phyloP scores from a whole-genome alignment of 2,329 filamentous ascomycete species.

The Daldinia sp. region DNA sequence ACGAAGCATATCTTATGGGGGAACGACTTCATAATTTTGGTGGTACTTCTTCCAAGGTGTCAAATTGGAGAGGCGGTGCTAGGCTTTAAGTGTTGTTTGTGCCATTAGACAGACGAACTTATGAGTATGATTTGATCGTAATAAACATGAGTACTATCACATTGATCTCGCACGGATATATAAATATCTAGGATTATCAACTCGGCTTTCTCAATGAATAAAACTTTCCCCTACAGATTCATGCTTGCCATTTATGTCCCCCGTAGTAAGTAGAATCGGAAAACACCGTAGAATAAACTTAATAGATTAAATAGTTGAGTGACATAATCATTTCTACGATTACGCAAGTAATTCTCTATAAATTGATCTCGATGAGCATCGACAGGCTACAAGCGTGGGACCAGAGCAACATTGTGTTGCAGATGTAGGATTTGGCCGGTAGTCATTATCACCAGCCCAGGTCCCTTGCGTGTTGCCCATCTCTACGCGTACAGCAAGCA shows the following conservation, averaged over 20 bases:
- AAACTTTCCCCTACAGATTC: too few species aligned
- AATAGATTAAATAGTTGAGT: too few species aligned
- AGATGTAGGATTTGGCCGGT: constrained; percentile 13
- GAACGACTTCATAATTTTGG: constrained; percentile 91
- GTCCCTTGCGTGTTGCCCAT: background rate
- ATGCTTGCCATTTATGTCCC: too few species aligned
- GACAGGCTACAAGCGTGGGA: background rate
- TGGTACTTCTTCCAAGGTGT: constrained; percentile 39
- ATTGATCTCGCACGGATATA: background rate
- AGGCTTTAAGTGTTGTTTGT: constrained; percentile 31
- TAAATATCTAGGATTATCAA: too few species aligned
- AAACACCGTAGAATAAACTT: background rate
- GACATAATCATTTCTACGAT: background rate
- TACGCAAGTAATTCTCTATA: background rate
- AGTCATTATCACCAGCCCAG: background rate
- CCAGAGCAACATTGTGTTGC: constrained; percentile 17
- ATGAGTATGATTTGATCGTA: constrained; percentile 7
- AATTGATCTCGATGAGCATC: background rate
- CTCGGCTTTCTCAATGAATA: too few species aligned
- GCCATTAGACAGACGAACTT: background rate
- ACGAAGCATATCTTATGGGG: constrained; percentile 96
- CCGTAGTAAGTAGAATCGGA: too few species aligned
- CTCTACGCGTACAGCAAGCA: background rate
- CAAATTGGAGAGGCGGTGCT: constrained; percentile 39
- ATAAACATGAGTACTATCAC: background rate